These are phyloP conservation scores for Penicillium sp. DNA, from an alignment of 2,329 filamentous ascomycete genomes.

Conservation along the genomic window DNA sequence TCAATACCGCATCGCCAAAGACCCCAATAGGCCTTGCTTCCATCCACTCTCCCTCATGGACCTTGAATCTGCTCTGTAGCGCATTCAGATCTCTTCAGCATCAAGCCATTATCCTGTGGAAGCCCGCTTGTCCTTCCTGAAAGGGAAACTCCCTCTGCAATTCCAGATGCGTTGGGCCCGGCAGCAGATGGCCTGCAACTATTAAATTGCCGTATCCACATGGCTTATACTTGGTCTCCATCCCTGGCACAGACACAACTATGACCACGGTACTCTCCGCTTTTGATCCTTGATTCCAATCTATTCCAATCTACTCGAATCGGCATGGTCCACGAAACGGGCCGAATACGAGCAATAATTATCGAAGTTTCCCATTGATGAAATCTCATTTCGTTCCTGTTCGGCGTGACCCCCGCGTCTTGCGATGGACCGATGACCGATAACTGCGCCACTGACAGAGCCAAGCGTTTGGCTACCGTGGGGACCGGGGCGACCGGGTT, in stretches of 20 bases:
- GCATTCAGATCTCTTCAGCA: not conserved
- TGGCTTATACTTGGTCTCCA: constrained; percentile 10
- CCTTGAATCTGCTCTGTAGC: not conserved
- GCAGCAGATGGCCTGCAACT: not conserved
- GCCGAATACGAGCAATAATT: not conserved
- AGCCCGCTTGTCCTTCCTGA: constrained; percentile 8
- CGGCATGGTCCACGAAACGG: not conserved
- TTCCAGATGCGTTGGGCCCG: too few relatives aligned
- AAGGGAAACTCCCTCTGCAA: constrained; percentile 13
- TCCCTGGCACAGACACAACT: not conserved
- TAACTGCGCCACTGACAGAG: not conserved
- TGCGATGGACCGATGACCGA: not conserved
- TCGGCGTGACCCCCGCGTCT: not conserved
- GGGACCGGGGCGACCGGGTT: constrained; percentile 4
- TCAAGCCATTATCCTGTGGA: not conserved
- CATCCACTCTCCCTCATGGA: not conserved
- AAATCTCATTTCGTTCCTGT: not conserved
- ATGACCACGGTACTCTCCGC: not conserved
- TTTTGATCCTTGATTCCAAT: not conserved
- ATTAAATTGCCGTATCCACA: constrained; percentile 1
- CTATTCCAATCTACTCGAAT: not conserved
- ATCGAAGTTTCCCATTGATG: not conserved
- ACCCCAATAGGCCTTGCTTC: not conserved
- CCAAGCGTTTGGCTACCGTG: not conserved
- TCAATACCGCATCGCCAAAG: not conserved